Evolutionary conservation across 2,329 filamentous ascomycete genomes (phyloP), one percentile per base, ranked within the genome.

Genomic region (Beauveria sp.): DNA sequence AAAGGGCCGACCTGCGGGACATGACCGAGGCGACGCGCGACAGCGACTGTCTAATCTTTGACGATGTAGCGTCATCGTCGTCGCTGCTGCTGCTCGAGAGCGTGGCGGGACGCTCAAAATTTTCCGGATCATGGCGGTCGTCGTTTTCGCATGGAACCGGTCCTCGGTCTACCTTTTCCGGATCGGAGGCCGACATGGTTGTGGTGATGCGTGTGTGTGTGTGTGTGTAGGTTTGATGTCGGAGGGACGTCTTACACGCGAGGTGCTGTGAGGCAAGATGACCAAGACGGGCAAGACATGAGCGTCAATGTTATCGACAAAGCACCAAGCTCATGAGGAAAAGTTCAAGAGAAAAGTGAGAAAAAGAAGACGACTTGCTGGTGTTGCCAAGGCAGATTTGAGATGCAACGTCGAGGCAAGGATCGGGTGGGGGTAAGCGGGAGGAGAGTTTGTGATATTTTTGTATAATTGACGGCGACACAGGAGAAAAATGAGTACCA

Each of bases 1-100:
- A 72, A 4, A 75, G 63, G 18, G 38, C 46, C n/a, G 59, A 61
- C 5, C 52, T 50, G n/a, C 52, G 58, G 9, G 56, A 51, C 49
- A 20, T 7, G 31, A 20, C 58, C 14, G 46, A 56, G 26, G 42
- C 46, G 20, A 38, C 34, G n/a, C 54, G 49, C 26, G 60, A 42
- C 34, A 62, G 48, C 55, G 54, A 59, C 20, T 45, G 49, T 16
- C 52, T 16, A n/a, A 10, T 38, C 24, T 46, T 34, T 9, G 28
- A n/a, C n/a, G 52, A 43, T 2, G n/a, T 2, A 16, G 28, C 12
- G 34, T 46, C 61, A 20, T 40, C 6, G 16, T 43, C 12, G 9
- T 26, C 9, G 34, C 12, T n/a, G 43, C 42, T 26, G 52, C 48
- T 57, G 28, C 49, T 38, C 24, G 57, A 57, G 10, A 53, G 3